Evolutionary conservation across 1,284 basidiomycete species (phyloP).

Genomic region (Tilletia horrida): DNA sequence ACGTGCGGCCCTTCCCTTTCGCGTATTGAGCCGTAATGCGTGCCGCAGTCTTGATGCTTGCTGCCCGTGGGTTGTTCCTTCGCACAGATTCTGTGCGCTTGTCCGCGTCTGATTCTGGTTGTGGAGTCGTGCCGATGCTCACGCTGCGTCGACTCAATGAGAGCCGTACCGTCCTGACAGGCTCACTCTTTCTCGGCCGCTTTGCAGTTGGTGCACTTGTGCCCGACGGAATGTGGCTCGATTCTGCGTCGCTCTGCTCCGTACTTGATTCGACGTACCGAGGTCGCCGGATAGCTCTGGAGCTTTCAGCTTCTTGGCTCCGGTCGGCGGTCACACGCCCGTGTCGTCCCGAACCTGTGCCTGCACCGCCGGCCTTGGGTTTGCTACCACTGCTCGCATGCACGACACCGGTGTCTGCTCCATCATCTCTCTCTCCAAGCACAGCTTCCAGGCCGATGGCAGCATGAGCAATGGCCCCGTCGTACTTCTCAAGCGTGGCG

Average conservation of each 20-base stretch:
- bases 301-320: neutral
- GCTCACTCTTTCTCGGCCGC: neutral
- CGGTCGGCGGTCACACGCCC: neutral
- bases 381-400: too few species aligned
- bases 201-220: neutral
- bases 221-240: neutral
- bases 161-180: neutral
- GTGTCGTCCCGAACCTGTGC: neutral
- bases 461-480: conserved; percentile 5
- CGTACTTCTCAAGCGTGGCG: neutral
- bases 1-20: too few species aligned
- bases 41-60: too few species aligned
- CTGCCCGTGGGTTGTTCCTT: too few species aligned
- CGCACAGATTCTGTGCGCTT: too few species aligned
- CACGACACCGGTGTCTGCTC: neutral
- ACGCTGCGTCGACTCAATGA: neutral
- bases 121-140: neutral
- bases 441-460: neutral
- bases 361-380: neutral
- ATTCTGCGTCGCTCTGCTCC: conserved; percentile 4
- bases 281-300: neutral
- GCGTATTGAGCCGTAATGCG: too few species aligned
- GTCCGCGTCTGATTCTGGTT: too few species aligned
- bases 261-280: conserved; percentile 7
- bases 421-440: neutral